Base-by-base conservation (phyloP, 306 rosid genomes). In the Quercus gilva region DNA sequence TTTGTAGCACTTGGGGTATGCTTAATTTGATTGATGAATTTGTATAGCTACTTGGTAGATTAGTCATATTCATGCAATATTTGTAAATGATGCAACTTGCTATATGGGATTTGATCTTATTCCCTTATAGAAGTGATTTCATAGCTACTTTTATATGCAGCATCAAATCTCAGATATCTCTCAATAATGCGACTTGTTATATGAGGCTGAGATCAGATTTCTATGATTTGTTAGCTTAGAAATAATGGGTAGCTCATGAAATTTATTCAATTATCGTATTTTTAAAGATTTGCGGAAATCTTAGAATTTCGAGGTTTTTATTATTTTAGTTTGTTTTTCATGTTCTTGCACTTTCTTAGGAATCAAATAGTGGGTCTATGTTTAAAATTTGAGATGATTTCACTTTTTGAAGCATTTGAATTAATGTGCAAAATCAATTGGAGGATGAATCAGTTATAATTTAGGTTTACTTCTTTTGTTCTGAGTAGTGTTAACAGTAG, bases 401-500 rank as follows among this genome's bases (percentile, higher is more conserved):
- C 37, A 28, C 41, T 5, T 63, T 25, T 5, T 63, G 17, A 29
- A 63, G 37, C 21, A 28, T 28, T 28, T 63, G 69, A 63, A 63
- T 5, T 13, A 15, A 14, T 28, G 18, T 28, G 20, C 45, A 41
- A 41, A 15, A 63, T 35, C 41, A 63, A 5, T 25, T 63, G n/a
- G 9, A 63, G 15, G 4, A 15, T 63, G n/a, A 9, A 63, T 63
- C 19, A 15, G 10, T 63, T 63, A 13, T 63, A 28, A 63, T 26
- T 13, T 28, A 8, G 17, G 10, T 6, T 8, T 28, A 15, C 69
- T n/a, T 25, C 29, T 37, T 63, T 28, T 63, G 69, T 28, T 28
- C 4, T 63, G 69, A 15, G 41, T 41, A 63, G 35, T 28, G 55
- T 74, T 82, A 77, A 45, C 68, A 15, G 63, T 81, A 51, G 86